These are phyloP conservation scores for Mucor velutinosus DNA, from an alignment of 371 early-diverging fungal genomes.

Conservation along the genomic window DNA sequence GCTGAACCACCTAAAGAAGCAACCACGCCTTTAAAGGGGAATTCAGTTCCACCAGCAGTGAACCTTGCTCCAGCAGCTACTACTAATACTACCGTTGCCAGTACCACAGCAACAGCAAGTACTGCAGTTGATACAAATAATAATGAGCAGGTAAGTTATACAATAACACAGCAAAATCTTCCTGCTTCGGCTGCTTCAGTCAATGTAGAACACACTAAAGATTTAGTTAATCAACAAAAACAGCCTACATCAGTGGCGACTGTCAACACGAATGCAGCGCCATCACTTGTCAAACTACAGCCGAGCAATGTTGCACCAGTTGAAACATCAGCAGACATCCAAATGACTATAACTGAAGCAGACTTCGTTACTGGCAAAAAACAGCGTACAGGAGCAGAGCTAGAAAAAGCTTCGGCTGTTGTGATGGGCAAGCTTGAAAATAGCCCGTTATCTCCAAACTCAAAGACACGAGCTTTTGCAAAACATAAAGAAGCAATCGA, in stretches of 20 bases:
- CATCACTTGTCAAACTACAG: not conserved
- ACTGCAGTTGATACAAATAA: not conserved
- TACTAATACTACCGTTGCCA: not conserved
- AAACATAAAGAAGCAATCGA: too few relatives aligned
- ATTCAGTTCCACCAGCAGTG: too few relatives aligned
- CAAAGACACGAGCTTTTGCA: too few relatives aligned
- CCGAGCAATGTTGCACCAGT: not conserved
- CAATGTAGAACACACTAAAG: not conserved
- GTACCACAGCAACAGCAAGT: not conserved
- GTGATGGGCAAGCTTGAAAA: too few relatives aligned
- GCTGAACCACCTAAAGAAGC: too few relatives aligned
- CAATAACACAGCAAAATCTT: not conserved
- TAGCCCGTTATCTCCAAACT: too few relatives aligned
- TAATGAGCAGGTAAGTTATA: not conserved
- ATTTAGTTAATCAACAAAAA: not conserved
- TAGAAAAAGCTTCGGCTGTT: too few relatives aligned
- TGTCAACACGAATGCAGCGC: not conserved
- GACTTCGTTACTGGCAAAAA: not conserved
- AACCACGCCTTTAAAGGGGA: too few relatives aligned
- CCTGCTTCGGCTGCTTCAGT: not conserved
- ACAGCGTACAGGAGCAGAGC: too few relatives aligned
- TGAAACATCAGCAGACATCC: not conserved
- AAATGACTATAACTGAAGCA: not conserved
- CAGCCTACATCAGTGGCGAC: not conserved
- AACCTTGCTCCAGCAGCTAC: too few relatives aligned